These are phyloP conservation scores for Dalbergia cochinchinensis DNA, from an alignment of 306 rosid genomes.

Conservation along the genomic window DNA sequence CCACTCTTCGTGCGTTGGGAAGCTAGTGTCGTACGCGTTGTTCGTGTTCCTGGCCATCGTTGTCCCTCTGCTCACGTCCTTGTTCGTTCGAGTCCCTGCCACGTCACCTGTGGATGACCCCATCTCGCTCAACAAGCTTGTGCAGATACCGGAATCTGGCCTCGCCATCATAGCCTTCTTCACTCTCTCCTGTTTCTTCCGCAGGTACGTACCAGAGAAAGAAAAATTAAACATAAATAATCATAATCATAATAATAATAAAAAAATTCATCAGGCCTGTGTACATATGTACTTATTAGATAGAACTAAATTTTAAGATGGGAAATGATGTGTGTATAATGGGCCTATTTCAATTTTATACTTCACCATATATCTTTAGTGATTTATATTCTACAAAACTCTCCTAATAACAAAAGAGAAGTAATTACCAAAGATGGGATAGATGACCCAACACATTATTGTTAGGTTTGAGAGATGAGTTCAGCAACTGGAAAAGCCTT, in stretches of 20 bases:
- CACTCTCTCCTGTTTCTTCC: constrained; percentile 72
- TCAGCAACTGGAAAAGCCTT: too few species aligned
- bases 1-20: constrained; percentile 72
- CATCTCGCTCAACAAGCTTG: constrained; percentile 70
- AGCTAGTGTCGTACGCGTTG: constrained; percentile 59
- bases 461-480: too few species aligned
- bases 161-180: constrained; percentile 75
- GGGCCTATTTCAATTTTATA: too few species aligned
- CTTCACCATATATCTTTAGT: too few species aligned
- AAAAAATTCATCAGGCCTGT: background rate
- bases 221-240: too few species aligned
- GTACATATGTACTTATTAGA: background rate
- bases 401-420: too few species aligned
- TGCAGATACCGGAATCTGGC: constrained; percentile 79
- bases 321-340: too few species aligned
- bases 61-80: constrained; percentile 61
- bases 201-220: constrained; percentile 40
- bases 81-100: constrained; percentile 52
- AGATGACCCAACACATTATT: too few species aligned
- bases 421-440: too few species aligned
- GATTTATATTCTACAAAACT: too few species aligned
- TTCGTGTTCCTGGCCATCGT: constrained; percentile 66
- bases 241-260: background rate
- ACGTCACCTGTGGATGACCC: constrained; percentile 62
- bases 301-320: too few species aligned